Base-by-base conservation (phyloP, 495 filamentous ascomycete species). In the Xylaria acuta region DNA sequence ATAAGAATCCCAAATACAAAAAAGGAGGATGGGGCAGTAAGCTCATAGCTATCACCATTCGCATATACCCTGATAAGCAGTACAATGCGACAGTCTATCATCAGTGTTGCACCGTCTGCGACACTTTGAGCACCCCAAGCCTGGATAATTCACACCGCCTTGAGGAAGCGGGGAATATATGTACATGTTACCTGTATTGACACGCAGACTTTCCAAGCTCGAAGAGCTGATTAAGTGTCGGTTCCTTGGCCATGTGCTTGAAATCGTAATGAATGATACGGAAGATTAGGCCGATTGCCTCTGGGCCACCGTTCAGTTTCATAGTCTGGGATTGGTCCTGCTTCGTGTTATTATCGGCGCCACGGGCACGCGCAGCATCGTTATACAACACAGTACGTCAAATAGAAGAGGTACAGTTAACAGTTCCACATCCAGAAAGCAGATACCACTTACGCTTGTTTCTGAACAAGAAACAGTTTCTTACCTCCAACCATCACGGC, bases 261-360 rank as follows among this genome's bases (percentile, higher is more conserved):
- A 69, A 73, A 7, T 69, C 64, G 59, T 71, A 71, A 38, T 75
- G 71, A 25, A 73, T n/a, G 27, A 75, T 75, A 12, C 32, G 38
- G 43, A 73, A 75, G 4, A 75, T 14, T 0, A 58, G 34, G 16
- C 20, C 22, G 5, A 75, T 53, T 3, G 74, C 74, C 11, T 60
- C 38, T 5, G 25, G 18, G 25, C 72, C 41, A 7, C 68, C 74
- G 2, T 64, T 41, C 9, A 73, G 22, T 8, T 11, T 51, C 40
- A 66, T 25, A 8, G 70, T 59, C 7, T 36, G 22, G 27, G 9
- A 2, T 14, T 45, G 40, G 20, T 12, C 41, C 1, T 60, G 9
- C n/a, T 67, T 54, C 20, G 30, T 34, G 25, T 14, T 43, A 34
- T 51, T 12, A 7, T 56, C n/a, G 3, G 8, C 12, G 16, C 32